Percentiles rank a stretch among this genome's conserved stretches.
phyloP scores from a whole-genome alignment of 176 grass and related monocot genomes.

The Musa acuminata region DNA sequence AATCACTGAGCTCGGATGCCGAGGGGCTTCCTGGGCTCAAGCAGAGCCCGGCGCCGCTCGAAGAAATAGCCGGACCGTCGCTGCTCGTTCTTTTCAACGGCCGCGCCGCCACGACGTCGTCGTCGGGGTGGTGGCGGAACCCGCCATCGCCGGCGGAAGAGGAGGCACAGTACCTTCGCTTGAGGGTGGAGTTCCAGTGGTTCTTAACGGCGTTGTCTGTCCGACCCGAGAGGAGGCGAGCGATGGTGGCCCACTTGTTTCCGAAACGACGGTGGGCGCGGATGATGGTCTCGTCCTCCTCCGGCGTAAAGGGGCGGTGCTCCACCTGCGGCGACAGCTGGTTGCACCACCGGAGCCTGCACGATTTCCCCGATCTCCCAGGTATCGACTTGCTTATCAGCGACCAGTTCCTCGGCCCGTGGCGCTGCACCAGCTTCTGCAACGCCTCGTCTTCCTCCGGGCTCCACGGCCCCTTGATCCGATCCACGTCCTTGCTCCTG shows the following conservation, averaged over 20 bases:
- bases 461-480: conserved; percentile 95
- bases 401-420: conserved; percentile 90
- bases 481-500: conserved; percentile 34
- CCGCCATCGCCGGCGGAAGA: no score
- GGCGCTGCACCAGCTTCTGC: conserved; percentile 49
- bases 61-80: neutral
- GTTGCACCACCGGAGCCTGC: conserved; percentile 92
- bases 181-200: conserved; percentile 93
- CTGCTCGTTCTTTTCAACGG: neutral
- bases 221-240: conserved; percentile 59
- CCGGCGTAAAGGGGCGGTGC: conserved; percentile 74
- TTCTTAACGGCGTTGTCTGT: conserved; percentile 98
- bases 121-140: neutral
- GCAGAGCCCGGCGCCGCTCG: neutral
- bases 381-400: conserved; percentile 62
- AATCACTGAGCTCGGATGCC: conserved; percentile 1
- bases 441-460: conserved; percentile 91
- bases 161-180: conserved; percentile 3
- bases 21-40: conserved; percentile 4
- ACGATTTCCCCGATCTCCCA: conserved; percentile 82
- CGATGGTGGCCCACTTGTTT: conserved; percentile 90
- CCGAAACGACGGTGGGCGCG: conserved; percentile 59
- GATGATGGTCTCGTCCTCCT: conserved; percentile 72
- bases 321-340: conserved; percentile 91
- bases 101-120: neutral